Base-by-base conservation (phyloP, 331 rosid genomes). In the Quercus phellos region DNA sequence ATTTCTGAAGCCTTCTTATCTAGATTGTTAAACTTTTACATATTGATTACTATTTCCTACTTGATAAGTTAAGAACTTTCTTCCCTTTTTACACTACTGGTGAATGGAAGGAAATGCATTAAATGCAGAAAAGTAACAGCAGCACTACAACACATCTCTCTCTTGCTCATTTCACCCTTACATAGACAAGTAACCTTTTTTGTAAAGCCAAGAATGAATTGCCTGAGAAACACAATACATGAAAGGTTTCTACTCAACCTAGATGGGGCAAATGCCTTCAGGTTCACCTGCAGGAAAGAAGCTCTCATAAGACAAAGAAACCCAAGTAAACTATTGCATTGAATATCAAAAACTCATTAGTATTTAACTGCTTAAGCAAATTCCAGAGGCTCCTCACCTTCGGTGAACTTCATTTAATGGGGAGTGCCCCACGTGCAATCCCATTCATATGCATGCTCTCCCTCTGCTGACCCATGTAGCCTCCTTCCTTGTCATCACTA, bases 151-250 rank as follows among this genome's bases (percentile, higher is more conserved):
- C 66, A 68, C 79, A 55, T 77, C 75, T 59, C 59, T 64, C 58
- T 61, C 81, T 64, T 64, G 43, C 67, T 54, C 73, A 71, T 78
- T 61, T 54, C 87, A 79, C 76, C 85, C 77, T 66, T 29, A 59
- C 29, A 54, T 14, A 13, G 38, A 35, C 17, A 26, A 55, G 72
- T 72, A 81, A 85, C 90, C 76, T 6, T 17, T 43, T 32, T 46
- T 66, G n/a, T 34, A 82, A 93, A 93, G 98, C 96, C 98, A 93
- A 91, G 98, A 91, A 93, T 91, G 96, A 93, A 46, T 93, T 93
- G 98, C 98, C 98, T 66, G 85, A 76, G 84, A 74, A 75, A 71
- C 73, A 72, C 87, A 73, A 51, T 85, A 75, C 79, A 78, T 21
- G 61, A 77, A 63, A 69, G 85, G 74, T 79, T 60, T 74, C 84